Base-by-base conservation (phyloP, 176 grass and related monocot species). In the Avena sativa region DNA sequence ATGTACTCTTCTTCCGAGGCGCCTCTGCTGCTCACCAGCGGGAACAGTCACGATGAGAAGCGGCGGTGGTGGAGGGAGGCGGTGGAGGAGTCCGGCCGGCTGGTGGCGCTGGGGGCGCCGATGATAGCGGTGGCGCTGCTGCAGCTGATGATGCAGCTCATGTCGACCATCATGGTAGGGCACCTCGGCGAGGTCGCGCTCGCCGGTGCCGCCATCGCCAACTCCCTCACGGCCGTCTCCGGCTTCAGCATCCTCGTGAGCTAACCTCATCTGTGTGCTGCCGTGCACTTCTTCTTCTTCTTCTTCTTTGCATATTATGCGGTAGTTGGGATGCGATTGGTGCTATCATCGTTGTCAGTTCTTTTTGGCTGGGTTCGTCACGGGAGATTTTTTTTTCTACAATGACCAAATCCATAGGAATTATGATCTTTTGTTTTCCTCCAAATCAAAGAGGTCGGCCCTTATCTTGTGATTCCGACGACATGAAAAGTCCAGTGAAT, bases 191-290 rank as follows among this genome's bases (percentile, higher is more conserved):
- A 95, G 88, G 70, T 95, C 63, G 69, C 90, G 62, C 90, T 95
- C 62, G 86, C 93, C 8, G 88, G 90, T 14, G 78, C 93, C n/a
- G 85, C 93, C 58, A 92, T 92, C 86, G 93, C 93, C 53, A 88
- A 50, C 75, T 95, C 93, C 55, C 90, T 95, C 61, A 92, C 90
- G 76, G 81, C 82, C 69, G 90, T 95, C 88, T 86, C 76, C 56
- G 93, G 93, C 77, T 95, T 95, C 88, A 95, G 93, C 90, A 76
- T 95, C 86, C 90, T 95, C 79, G 92, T 94, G 77, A 85, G 92
- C 38, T 12, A 11, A 21, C 50, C 25, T 23, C 6, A 50, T 19
- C 43, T 21, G 40, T 43, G 40, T 43, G 40, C 40, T 43, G 40
- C 40, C 40, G 40, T 43, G 40, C 6, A 38, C 38, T 40, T 40